Evolutionary conservation across 2,329 filamentous ascomycete species (phyloP).

Genomic region (Domatiomyces globalis): DNA sequence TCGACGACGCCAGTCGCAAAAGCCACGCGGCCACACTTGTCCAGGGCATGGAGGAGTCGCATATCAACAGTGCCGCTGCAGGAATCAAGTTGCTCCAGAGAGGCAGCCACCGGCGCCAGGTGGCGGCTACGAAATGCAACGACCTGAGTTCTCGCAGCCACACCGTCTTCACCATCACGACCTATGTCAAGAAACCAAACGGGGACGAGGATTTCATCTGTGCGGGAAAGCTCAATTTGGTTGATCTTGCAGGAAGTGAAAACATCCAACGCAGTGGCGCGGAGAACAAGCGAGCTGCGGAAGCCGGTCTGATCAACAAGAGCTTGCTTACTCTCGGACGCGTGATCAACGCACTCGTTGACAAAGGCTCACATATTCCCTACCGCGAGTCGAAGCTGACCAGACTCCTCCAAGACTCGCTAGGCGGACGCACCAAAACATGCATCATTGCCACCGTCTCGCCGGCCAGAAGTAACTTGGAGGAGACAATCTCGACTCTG

Average conservation of each 20-base stretch:
- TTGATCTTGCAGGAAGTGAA: constrained; percentile 92
- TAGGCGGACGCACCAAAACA: constrained; percentile 90
- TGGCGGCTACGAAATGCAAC: constrained; percentile 99
- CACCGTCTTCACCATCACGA: constrained; percentile 92
- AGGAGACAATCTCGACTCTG: constrained; percentile 94
- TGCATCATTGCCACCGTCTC: constrained; percentile 98
- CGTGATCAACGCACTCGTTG: constrained; percentile 94
- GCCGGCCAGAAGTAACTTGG: constrained; percentile 83
- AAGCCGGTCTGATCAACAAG: constrained; percentile 96
- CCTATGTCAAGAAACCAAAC: constrained; percentile 67
- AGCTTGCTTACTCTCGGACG: constrained; percentile 85
- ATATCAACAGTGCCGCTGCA: constrained; percentile 70
- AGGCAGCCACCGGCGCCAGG: constrained; percentile 85
- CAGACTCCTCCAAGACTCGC: constrained; percentile 83
- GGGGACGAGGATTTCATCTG: constrained; percentile 81
- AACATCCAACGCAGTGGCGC: constrained; percentile 95
- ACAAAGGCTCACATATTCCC: constrained; percentile 78
- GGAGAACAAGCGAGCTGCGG: constrained; percentile 91
- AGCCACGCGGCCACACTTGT: constrained; percentile 77
- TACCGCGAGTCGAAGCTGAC: constrained; percentile 93
- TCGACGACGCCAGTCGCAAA: constrained; percentile 74
- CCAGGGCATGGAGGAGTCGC: constrained; percentile 93
- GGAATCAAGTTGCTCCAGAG: constrained; percentile 80
- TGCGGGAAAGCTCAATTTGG: constrained; percentile 86
- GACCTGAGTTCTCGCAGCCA: constrained; percentile 94